Evolutionary conservation across 2,329 filamentous ascomycete genomes (phyloP).

Genomic region (Aspergillus sp.): DNA sequence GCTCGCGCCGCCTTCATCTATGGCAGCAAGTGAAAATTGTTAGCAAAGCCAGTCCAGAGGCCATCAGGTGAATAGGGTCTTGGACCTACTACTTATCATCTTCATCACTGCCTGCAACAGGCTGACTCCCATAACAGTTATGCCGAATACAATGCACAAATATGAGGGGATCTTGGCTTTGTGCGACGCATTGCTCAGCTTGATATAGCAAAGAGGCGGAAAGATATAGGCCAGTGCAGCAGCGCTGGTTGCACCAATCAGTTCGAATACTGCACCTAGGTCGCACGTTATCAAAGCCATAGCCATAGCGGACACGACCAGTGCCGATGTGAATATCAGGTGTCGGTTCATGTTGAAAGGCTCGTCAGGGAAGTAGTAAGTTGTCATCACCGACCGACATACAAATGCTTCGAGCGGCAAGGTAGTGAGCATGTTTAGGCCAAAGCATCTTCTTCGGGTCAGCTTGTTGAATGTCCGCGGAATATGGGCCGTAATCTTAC

Average conservation of each 20-base stretch:
- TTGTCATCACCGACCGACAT: slow-evolving; percentile 93
- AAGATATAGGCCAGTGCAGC: slow-evolving; percentile 94
- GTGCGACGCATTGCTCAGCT: slow-evolving; percentile 76
- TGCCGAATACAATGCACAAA: slow-evolving; percentile 75
- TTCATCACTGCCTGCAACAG: slow-evolving; percentile 71
- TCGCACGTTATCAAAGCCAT: slow-evolving; percentile 87
- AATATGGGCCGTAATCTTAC: slow-evolving; percentile 37
- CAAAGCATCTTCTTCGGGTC: slow-evolving; percentile 67
- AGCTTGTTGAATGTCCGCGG: slow-evolving; percentile 19
- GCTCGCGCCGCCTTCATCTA: slow-evolving; percentile 38
- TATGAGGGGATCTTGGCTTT: slow-evolving; percentile 71
- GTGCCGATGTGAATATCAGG: slow-evolving; percentile 77
- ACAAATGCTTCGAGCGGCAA: slow-evolving; percentile 96
- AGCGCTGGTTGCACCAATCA: slow-evolving; percentile 92
- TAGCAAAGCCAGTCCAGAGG: slow-evolving; percentile 9
- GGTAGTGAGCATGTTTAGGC: slow-evolving; percentile 97
- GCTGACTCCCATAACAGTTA: slow-evolving; percentile 77
- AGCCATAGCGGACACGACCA: slow-evolving; percentile 77
- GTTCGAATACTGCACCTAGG: slow-evolving; percentile 88
- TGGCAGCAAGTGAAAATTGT: slow-evolving; percentile 9
- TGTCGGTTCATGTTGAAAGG: slow-evolving; percentile 83
- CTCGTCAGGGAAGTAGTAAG: slow-evolving; percentile 72
- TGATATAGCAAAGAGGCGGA: slow-evolving; percentile 92
- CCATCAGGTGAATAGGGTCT: not conserved
- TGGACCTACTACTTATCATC: slow-evolving; percentile 54